Base-by-base conservation (phyloP, 2,329 filamentous ascomycete species). In the Davidsoniella neocaledoniae region DNA sequence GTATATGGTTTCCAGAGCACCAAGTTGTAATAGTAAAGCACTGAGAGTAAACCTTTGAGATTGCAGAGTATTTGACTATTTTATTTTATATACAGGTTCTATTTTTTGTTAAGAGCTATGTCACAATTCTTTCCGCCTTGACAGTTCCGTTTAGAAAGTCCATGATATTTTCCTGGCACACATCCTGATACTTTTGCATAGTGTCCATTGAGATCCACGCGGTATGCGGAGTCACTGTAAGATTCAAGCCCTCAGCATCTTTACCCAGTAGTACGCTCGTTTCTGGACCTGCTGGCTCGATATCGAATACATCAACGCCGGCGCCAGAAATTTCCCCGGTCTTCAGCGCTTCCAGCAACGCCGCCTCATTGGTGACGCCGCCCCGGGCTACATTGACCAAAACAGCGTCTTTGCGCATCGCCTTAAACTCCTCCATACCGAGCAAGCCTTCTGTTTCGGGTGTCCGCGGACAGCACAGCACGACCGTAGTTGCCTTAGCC, bases 301-400 rank as follows among this genome's bases (percentile, higher is more conserved):
- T 72, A 0, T 82, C 86, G 61, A 85, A 90, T 46, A 90, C 85
- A 57, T 91, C 85, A 17, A 90, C 71, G 2, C 81, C 85, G 0
- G 85, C 85, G 3, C 83, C 84, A 0, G 81, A 80, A 46, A 91
- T 82, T 58, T 74, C 79, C 1, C 80, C 81, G 21, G 73, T 70
- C 46, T 88, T 74, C 0, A 91, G 64, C 0, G 83, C 84, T 48
- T 72, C 73, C 0, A 88, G 67, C 3, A 91, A 68, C 0, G 83
- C 83, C 1, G 70, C 70, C 60, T 91, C 85, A 53, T 90, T 84
- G 55, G 88, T 82, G 48, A 88, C 84, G 1, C 84, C 85, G 2
- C 85, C 85, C 29, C 85, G 69, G 1, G 84, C 84, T 0, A 90
- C 83, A 54, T 91, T 91, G 48, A 91, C 69, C 5, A 90, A 77